phyloP scores from a whole-genome alignment of 768 basidiomycete genomes.

The Kwoniella sp. region DNA sequence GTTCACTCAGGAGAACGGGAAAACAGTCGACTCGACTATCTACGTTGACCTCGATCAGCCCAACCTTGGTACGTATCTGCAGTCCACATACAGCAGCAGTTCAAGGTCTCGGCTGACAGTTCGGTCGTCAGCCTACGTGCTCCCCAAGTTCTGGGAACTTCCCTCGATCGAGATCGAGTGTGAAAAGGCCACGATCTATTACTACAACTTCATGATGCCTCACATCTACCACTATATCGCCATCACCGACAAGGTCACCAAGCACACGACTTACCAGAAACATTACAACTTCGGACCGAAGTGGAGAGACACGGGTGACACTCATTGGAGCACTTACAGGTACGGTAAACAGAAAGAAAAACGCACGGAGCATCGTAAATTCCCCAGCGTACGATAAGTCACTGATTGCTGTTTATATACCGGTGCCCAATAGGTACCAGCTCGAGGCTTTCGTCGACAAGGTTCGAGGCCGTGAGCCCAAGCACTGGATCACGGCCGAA shows the following conservation, averaged over 20 bases:
- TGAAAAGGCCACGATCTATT: slow-evolving; percentile 14
- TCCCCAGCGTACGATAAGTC: no score
- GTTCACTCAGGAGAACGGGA: slow-evolving; percentile 3
- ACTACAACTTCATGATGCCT: slow-evolving; percentile 13
- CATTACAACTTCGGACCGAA: slow-evolving; percentile 21
- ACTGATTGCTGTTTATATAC: no score
- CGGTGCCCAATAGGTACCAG: slow-evolving; percentile 19
- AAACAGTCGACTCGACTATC: slow-evolving; percentile 6
- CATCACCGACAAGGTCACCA: slow-evolving; percentile 15
- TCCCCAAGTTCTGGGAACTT: slow-evolving; percentile 6
- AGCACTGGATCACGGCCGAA: slow-evolving; percentile 14
- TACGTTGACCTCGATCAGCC: slow-evolving; percentile 17
- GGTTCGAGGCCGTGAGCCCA: slow-evolving; percentile 6
- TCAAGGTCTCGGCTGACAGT: not conserved
- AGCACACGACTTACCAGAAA: slow-evolving; percentile 15
- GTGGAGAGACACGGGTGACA: slow-evolving; percentile 11
- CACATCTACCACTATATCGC: slow-evolving; percentile 18
- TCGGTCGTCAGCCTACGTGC: not conserved
- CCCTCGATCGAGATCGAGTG: slow-evolving; percentile 18
- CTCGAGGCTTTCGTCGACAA: slow-evolving; percentile 17
- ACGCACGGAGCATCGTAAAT: no score
- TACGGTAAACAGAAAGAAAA: not conserved
- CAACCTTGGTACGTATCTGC: slow-evolving; percentile 2
- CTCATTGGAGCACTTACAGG: slow-evolving; percentile 19
- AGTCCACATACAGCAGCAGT: not conserved